phyloP scores from a whole-genome alignment of 2,329 filamentous ascomycete genomes.

The Decorospora gaudefroyi region DNA sequence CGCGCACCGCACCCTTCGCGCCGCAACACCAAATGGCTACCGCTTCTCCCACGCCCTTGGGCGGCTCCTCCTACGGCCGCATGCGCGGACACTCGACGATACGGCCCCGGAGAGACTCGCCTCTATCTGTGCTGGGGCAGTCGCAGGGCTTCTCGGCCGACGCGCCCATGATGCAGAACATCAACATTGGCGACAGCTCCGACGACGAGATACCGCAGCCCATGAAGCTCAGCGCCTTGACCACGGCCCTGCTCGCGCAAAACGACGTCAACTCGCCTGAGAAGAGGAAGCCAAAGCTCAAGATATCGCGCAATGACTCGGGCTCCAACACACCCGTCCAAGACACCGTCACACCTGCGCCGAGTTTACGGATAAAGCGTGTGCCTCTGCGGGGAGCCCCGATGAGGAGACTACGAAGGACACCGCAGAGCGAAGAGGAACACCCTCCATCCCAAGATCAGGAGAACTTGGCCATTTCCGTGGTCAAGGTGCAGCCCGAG shows the following conservation, averaged over 20 bases:
- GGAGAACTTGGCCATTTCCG: conserved; percentile 70
- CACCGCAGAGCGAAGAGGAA: conserved; percentile 48
- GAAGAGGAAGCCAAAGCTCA: conserved; percentile 46
- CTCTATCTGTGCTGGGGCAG: conserved; percentile 51
- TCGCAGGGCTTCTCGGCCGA: conserved; percentile 53
- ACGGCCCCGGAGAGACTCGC: conserved; percentile 52
- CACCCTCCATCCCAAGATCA: conserved; percentile 66
- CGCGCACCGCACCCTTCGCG: conserved; percentile 20
- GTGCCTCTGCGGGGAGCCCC: conserved; percentile 48
- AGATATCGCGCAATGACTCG: conserved; percentile 43
- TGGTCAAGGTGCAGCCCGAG: conserved; percentile 33
- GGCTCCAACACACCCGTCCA: conserved; percentile 47
- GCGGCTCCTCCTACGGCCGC: conserved; percentile 44
- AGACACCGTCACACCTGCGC: conserved; percentile 49
- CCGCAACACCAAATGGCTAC: conserved; percentile 42
- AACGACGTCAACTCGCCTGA: conserved; percentile 51
- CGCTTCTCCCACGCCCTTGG: conserved; percentile 48
- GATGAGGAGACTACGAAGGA: conserved; percentile 46
- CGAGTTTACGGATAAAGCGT: conserved; percentile 47
- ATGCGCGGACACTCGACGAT: conserved; percentile 45
- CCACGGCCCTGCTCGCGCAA: conserved; percentile 74
- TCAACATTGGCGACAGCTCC: conserved; percentile 77
- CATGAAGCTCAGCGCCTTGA: conserved; percentile 91
- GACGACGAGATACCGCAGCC: conserved; percentile 87
- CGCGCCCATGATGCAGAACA: conserved; percentile 54